A percentile compares a stretch with the other conserved stretches of the same genome.
Evolutionary conservation across 148 eudicot genomes (phyloP).

Genomic region (Persicaria tinctoria): DNA sequence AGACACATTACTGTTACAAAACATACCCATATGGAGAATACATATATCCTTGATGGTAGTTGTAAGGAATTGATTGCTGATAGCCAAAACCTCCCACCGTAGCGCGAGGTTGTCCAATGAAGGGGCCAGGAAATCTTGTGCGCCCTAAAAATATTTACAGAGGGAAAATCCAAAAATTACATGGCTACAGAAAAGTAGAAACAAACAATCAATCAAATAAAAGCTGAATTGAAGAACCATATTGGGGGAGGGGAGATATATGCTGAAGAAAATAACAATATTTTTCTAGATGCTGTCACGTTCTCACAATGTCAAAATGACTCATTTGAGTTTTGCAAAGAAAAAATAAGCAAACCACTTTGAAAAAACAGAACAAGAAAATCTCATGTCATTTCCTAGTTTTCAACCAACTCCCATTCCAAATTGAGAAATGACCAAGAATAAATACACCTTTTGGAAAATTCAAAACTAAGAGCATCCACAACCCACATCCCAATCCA

Average conservation of each 20-base stretch:
- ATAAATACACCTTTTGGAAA: neutral
- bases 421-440: neutral
- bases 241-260: too few relatives aligned
- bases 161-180: slow-evolving; percentile 3
- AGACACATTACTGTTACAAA: neutral
- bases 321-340: neutral
- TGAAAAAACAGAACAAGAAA: neutral
- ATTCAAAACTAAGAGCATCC: neutral
- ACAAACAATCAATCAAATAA: neutral
- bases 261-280: too few relatives aligned
- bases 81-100: slow-evolving; percentile 60
- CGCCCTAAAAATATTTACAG: slow-evolving; percentile 42
- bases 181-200: neutral
- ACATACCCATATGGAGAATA: slow-evolving; percentile 78
- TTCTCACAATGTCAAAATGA: too few relatives aligned
- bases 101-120: slow-evolving; percentile 56
- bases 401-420: neutral
- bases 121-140: slow-evolving; percentile 55
- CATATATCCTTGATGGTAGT: slow-evolving; percentile 68
- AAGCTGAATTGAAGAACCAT: too few relatives aligned
- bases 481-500: too few relatives aligned
- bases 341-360: neutral
- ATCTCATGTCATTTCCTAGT: neutral
- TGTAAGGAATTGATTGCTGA: slow-evolving; percentile 72
- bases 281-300: too few relatives aligned